Evolutionary conservation across 164 flowering plant genomes (phyloP).

Genomic region (Echeveria elegans): DNA sequence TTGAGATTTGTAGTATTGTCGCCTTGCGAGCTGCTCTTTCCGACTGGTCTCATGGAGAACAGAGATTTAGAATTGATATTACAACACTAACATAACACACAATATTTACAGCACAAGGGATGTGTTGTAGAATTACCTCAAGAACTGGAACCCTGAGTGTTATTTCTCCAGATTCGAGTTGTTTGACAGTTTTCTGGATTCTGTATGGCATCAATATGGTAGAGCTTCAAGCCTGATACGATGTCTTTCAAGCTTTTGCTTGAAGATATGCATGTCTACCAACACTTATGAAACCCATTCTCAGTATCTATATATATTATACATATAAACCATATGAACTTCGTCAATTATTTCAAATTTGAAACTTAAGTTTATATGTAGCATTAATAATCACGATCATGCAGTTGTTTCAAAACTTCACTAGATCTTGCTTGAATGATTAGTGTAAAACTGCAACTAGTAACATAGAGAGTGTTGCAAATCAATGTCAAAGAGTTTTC

Average conservation of each 20-base stretch:
- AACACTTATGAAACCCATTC: constrained; percentile 90
- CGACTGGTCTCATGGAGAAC: no score
- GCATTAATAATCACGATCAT: neutral
- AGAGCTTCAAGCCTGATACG: constrained; percentile 78
- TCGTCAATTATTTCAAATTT: neutral
- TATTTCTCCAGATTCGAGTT: constrained; percentile 82
- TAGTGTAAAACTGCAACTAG: no score
- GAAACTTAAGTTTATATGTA: neutral
- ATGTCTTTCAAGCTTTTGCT: no score
- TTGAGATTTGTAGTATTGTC: no score
- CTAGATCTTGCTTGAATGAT: no score
- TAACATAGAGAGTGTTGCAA: no score
- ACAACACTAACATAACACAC: neutral
- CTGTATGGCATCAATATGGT: constrained; percentile 90
- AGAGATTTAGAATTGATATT: no score
- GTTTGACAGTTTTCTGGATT: constrained; percentile 71
- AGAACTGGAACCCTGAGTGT: constrained; percentile 92
- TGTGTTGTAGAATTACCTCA: no score
- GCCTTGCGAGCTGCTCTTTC: no score
- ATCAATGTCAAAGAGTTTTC: constrained; percentile 94
- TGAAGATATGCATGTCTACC: no score
- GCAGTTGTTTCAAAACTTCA: no score
- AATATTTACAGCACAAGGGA: no score
- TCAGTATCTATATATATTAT: constrained; percentile 77
- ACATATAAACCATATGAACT: neutral